Evolutionary conservation across 306 rosid genomes (phyloP), one percentile per base, ranked within the genome.

Genomic region (Erythrophleum fordii): DNA sequence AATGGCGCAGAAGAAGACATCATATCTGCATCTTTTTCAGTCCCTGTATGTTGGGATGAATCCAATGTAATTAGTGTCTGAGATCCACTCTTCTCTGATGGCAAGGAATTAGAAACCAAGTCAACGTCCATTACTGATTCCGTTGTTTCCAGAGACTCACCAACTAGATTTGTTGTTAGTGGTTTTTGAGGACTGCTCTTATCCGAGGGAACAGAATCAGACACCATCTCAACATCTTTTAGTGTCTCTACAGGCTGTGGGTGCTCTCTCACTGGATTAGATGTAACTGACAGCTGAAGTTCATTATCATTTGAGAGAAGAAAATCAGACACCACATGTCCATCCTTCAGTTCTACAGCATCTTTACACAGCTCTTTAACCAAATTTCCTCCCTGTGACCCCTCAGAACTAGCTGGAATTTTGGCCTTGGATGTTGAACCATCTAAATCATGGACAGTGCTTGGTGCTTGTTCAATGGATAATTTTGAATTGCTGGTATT

Each of bases 81-180:
- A 42, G 80, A 68, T 34, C 81, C 85, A 45, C 62, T 80, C 62
- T 81, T 88, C 72, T 88, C 76, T 10, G 58, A 23, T 35, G 53
- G 83, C 70, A 64, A 83, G 77, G 91, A 56, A 77, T 77, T 79
- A 75, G 87, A 48, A 70, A 73, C 85, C 79, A 80, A 82, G 41
- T 88, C 94, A 65, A 80, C 83, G 87, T 89, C 91, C 69, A 49
- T 87, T 55, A 68, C 80, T 34, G 80, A 74, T 55, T 84, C 86
- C 28, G 86, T 73, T 52, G 69, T 75, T 86, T 83, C 85, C 34
- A 75, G 62, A 41, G 84, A 66, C 69, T 82, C 88, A 45, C 37
- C 22, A 18, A n/a, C 86, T 75, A 87, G 76, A 84, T 28, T 53
- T 80, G 72, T 60, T 41, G 84, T 73, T 75, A 22, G 60, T 5